A percentile compares a stretch with the other conserved stretches of the same genome.
Evolutionary conservation across 495 filamentous ascomycete genomes (phyloP).

Genomic region (Xeromyces bisporus): DNA sequence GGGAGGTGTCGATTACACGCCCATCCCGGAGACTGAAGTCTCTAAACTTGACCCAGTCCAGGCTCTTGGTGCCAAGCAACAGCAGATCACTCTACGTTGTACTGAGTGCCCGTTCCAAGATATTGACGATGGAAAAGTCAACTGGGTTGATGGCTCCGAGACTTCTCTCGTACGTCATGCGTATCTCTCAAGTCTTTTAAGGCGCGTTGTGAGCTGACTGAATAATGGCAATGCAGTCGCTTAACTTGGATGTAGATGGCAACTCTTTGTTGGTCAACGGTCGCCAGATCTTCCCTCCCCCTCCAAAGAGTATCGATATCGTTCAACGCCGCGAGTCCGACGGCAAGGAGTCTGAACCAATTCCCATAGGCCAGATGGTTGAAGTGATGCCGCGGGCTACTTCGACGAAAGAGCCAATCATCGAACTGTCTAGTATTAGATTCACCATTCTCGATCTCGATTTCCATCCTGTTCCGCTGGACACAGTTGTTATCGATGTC

Average conservation of each 20-base stretch:
- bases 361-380: constrained; percentile 26
- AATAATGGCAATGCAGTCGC: constrained; percentile 11
- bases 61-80: constrained; percentile 13
- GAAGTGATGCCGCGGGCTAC: constrained; percentile 21
- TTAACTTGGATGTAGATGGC: constrained; percentile 27
- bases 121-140: constrained; percentile 15
- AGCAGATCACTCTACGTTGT: constrained; percentile 25
- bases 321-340: constrained; percentile 19
- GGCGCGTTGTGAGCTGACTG: no score
- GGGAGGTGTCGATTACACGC: constrained; percentile 11
- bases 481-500: constrained; percentile 28
- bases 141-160: constrained; percentile 21
- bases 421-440: constrained; percentile 21
- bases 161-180: constrained; percentile 21
- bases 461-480: constrained; percentile 30
- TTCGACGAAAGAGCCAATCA: constrained; percentile 12
- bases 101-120: constrained; percentile 30
- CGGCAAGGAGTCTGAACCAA: constrained; percentile 18
- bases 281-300: constrained; percentile 32
- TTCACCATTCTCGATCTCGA: constrained; percentile 35
- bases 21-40: constrained; percentile 13
- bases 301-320: constrained; percentile 17
- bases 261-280: constrained; percentile 30
- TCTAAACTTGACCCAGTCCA: constrained; percentile 13
- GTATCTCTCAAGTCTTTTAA: constrained; percentile 1